Evolutionary conservation across 1,284 basidiomycete genomes (phyloP).

Genomic region (Uromyces viciae-fabae): DNA sequence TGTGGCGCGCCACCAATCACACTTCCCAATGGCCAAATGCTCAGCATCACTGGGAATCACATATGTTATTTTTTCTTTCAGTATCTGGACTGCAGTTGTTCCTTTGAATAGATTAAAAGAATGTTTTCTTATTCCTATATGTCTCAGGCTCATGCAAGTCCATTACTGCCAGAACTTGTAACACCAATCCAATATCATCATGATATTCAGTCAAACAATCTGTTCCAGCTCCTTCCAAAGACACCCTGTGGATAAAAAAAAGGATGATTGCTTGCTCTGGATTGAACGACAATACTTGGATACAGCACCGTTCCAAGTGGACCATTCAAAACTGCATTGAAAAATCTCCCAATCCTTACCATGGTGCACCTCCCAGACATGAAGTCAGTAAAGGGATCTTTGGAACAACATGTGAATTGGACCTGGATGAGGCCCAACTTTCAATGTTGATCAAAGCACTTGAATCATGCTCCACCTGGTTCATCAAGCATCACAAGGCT

Average conservation of each 20-base stretch:
- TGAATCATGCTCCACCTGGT: neutral
- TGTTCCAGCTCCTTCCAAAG: too few species aligned
- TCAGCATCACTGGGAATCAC: conserved; percentile 10
- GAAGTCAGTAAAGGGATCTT: neutral
- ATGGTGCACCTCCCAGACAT: neutral
- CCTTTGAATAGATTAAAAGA: too few species aligned
- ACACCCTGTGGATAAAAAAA: neutral
- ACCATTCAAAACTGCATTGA: neutral
- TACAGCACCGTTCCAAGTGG: neutral
- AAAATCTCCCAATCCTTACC: neutral
- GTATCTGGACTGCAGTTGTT: too few species aligned
- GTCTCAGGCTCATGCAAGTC: neutral
- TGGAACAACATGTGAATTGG: neutral
- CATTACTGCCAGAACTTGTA: neutral
- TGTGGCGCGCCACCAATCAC: neutral
- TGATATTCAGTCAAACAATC: neutral
- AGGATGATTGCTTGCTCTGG: neutral
- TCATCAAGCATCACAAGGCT: neutral
- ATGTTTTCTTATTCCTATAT: neutral
- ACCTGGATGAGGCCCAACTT: neutral
- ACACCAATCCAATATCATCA: neutral
- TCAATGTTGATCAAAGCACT: neutral
- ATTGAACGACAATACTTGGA: conserved; percentile 4
- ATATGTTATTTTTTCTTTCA: too few species aligned
- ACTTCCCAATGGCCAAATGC: conserved; percentile 11